Conservation (phyloP, 305 asterid species). For the Fraxinus paxiana region DNA sequence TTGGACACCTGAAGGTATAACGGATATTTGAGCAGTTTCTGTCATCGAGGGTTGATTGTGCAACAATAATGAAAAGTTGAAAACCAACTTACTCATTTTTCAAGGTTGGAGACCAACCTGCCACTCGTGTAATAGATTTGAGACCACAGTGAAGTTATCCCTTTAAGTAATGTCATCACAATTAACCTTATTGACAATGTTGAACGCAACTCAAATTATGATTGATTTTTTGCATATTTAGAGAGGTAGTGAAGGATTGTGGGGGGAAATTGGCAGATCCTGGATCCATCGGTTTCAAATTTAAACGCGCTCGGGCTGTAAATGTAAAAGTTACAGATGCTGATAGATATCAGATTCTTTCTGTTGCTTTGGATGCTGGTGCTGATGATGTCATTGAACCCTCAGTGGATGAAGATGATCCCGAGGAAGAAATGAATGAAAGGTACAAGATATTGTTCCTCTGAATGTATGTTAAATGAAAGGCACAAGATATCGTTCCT, state of each 20-base stretch:
- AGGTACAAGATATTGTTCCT: slow-evolving; percentile 34
- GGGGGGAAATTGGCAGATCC: slow-evolving; percentile 96
- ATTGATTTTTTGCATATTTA: slow-evolving; percentile 21
- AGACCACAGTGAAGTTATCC: not conserved
- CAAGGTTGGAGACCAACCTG: not conserved
- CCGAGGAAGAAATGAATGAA: slow-evolving; percentile 56
- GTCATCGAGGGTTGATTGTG: not conserved
- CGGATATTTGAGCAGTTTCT: not conserved
- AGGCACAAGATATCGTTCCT: slow-evolving; percentile 34
- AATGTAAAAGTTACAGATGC: slow-evolving; percentile 58
- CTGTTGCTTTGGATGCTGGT: slow-evolving; percentile 81
- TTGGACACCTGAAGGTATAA: not conserved
- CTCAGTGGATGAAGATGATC: slow-evolving; percentile 47
- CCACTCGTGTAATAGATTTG: not conserved
- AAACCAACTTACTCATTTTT: not conserved
- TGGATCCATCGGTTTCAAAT: slow-evolving; percentile 84
- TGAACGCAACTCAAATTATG: not conserved
- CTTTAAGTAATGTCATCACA: not conserved
- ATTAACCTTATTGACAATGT: not conserved
- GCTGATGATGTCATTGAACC: slow-evolving; percentile 89
- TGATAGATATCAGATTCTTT: slow-evolving; percentile 65
- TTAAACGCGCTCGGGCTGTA: slow-evolving; percentile 68
- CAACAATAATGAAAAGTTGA: not conserved
- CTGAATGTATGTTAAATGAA: slow-evolving; percentile 24
- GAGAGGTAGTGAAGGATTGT: slow-evolving; percentile 62